phyloP scores from a whole-genome alignment of 108 stramenopile genomes.

The Skeletonema menzelii region DNA sequence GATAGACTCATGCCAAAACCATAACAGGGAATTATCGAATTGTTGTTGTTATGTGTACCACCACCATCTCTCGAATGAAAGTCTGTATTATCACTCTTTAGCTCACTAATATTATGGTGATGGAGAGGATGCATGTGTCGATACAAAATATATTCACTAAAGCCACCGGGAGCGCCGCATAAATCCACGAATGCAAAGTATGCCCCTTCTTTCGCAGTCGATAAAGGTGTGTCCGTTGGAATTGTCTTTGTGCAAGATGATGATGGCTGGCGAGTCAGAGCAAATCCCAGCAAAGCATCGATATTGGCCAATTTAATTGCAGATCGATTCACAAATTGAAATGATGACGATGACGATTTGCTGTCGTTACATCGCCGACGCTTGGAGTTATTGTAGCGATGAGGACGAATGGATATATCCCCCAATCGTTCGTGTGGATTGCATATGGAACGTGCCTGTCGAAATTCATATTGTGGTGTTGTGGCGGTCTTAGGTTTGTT shows the following conservation, averaged over 20 bases:
- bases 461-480: conserved; percentile 51
- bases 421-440: conserved; percentile 81
- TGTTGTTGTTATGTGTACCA: background rate
- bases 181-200: conserved; percentile 82
- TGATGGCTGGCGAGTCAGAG: conserved; percentile 16
- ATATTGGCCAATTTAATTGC: conserved; percentile 88
- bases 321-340: conserved; percentile 63
- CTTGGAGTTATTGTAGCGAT: conserved; percentile 19
- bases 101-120: background rate
- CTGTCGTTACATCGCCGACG: conserved; percentile 9
- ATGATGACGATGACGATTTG: conserved; percentile 42
- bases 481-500: background rate
- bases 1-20: conserved; percentile 87
- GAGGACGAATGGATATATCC: background rate
- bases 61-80: background rate
- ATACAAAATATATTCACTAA: conserved; percentile 85
- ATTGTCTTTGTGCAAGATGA: background rate
- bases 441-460: conserved; percentile 56
- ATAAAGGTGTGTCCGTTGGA: background rate
- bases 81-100: background rate
- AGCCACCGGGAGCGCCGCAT: conserved; percentile 89
- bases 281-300: conserved; percentile 67
- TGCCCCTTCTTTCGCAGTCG: background rate
- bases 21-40: conserved; percentile 18
- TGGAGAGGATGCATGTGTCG: conserved; percentile 22